A percentile compares a stretch with the other conserved stretches of the same genome.
Evolutionary conservation across 305 asterid species (phyloP).

Genomic region (Coffea humblotiana): DNA sequence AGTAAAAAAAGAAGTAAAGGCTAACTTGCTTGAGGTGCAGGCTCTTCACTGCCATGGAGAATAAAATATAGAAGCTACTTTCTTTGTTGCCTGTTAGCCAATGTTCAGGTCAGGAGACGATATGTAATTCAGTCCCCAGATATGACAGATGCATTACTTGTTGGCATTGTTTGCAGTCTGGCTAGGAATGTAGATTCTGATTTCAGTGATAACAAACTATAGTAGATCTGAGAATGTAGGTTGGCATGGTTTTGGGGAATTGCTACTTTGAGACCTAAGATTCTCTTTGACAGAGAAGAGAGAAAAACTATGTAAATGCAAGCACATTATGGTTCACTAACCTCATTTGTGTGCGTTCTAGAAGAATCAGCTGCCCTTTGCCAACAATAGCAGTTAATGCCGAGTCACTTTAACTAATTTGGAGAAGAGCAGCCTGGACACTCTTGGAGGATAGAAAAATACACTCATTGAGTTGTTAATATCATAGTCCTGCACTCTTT

Average conservation of each 20-base stretch:
- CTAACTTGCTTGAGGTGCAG: no score
- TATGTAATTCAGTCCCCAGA: not conserved
- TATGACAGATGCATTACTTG: not conserved
- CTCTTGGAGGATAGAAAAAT: not conserved
- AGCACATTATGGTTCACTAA: no score
- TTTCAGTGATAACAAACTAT: not conserved
- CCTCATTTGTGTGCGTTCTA: not conserved
- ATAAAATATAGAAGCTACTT: not conserved
- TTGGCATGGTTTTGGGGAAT: not conserved
- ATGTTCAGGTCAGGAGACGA: not conserved
- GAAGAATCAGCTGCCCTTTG: not conserved
- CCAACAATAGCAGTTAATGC: not conserved
- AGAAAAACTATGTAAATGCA: not conserved
- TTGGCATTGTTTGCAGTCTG: not conserved
- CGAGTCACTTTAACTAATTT: not conserved
- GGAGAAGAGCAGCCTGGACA: not conserved
- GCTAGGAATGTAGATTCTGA: not conserved
- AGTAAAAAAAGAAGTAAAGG: no score
- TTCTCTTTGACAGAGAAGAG: not conserved
- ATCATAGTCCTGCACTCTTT: not conserved
- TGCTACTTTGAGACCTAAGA: not conserved
- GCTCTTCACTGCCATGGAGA: not conserved
- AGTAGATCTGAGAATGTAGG: not conserved
- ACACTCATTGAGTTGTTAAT: not conserved
- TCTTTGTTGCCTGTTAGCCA: not conserved